These are phyloP conservation scores for Fusarium oxysporum DNA, from an alignment of 2,329 filamentous ascomycete genomes.

Conservation along the genomic window DNA sequence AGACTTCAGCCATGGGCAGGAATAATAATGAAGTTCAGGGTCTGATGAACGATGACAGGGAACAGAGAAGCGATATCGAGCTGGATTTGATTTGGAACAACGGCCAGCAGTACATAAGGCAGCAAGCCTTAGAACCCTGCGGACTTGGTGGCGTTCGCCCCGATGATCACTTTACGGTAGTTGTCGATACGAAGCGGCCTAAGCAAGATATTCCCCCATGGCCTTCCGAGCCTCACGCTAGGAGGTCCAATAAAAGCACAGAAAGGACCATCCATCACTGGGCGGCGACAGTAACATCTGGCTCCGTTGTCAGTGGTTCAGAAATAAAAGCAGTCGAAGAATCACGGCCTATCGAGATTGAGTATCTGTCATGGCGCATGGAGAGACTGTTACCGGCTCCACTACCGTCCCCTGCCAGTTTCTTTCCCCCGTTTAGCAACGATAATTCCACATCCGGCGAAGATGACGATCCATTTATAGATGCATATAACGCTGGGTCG, in stretches of 20 bases:
- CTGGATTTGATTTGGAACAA: slow-evolving; percentile 60
- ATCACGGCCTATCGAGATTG: slow-evolving; percentile 51
- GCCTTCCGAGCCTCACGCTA: neutral
- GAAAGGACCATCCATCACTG: slow-evolving; percentile 53
- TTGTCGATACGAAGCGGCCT: slow-evolving; percentile 62
- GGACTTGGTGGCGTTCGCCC: slow-evolving; percentile 68
- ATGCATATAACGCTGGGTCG: neutral
- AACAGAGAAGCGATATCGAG: slow-evolving; percentile 53
- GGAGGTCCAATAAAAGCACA: slow-evolving; percentile 47
- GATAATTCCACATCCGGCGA: neutral
- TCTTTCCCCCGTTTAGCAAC: neutral
- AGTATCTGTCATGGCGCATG: slow-evolving; percentile 50
- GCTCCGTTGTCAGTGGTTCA: slow-evolving; percentile 39
- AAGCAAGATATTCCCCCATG: slow-evolving; percentile 40
- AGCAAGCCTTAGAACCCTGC: slow-evolving; percentile 62
- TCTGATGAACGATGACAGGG: slow-evolving; percentile 49
- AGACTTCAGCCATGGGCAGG: slow-evolving; percentile 44
- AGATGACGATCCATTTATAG: neutral
- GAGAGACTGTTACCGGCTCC: neutral
- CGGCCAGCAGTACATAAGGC: slow-evolving; percentile 51
- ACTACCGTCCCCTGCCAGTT: neutral
- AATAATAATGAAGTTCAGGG: slow-evolving; percentile 43
- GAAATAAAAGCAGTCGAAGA: neutral
- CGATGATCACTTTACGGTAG: slow-evolving; percentile 70
- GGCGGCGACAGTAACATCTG: slow-evolving; percentile 24